A percentile compares a stretch with the other conserved stretches of the same genome.
These are phyloP conservation scores for Candida endomychidarum DNA, from an alignment of 805 yeast genomes.

Conservation along the genomic window DNA sequence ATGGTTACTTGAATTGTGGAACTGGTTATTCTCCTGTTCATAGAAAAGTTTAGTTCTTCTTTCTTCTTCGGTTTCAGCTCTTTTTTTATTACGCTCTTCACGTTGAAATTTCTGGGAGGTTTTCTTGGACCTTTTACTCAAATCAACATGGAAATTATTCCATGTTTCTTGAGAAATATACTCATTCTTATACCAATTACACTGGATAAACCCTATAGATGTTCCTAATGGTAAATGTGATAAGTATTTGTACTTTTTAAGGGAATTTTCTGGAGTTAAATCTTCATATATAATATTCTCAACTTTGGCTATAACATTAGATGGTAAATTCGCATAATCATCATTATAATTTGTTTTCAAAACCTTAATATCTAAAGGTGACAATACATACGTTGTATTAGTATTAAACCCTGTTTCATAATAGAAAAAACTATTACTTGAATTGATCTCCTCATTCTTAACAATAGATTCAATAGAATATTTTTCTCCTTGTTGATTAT, in stretches of 20 bases:
- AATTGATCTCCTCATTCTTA: slow-evolving; percentile 30
- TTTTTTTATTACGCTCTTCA: slow-evolving; percentile 60
- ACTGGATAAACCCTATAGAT: slow-evolving; percentile 76
- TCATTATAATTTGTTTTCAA: slow-evolving; percentile 57
- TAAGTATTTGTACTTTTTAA: slow-evolving; percentile 67
- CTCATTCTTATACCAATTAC: slow-evolving; percentile 65
- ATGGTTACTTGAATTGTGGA: slow-evolving; percentile 23
- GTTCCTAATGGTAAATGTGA: slow-evolving; percentile 85
- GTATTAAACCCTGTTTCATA: slow-evolving; percentile 78
- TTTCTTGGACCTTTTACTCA: slow-evolving; percentile 55
- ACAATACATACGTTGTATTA: slow-evolving; percentile 59
- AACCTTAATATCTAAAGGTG: slow-evolving; percentile 78
- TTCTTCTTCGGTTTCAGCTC: slow-evolving; percentile 60
- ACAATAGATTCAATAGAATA: slow-evolving; percentile 9
- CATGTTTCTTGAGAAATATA: slow-evolving; percentile 32
- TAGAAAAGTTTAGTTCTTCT: slow-evolving; percentile 57
- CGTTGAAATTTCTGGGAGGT: slow-evolving; percentile 48
- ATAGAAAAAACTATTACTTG: slow-evolving; percentile 56
- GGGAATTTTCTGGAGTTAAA: slow-evolving; percentile 56
- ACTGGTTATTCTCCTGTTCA: slow-evolving; percentile 51
- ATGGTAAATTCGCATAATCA: slow-evolving; percentile 65
- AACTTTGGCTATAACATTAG: slow-evolving; percentile 56
- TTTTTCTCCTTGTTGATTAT: slow-evolving; percentile 5
- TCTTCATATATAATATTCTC: slow-evolving; percentile 72
- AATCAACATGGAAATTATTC: slow-evolving; percentile 52